Evolutionary conservation across 805 yeast species (phyloP), one percentile per base, ranked within the genome.

Genomic region (Hanseniaspora mollemarum): DNA sequence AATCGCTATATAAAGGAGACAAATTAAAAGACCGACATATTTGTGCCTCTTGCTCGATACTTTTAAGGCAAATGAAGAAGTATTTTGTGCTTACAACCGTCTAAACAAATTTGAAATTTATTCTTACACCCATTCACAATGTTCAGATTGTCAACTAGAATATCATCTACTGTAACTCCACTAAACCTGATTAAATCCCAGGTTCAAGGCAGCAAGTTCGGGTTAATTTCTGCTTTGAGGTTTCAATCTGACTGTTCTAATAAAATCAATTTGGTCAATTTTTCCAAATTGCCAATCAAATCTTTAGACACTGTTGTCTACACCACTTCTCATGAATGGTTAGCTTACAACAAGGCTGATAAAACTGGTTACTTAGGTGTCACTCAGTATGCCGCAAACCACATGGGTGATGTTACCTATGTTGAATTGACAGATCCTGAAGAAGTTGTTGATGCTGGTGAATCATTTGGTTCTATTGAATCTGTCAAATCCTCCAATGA

Each of bases 311-410:
- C 19, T 24, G 41, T 51, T 54, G 79, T 76, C 67, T 88, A 77
- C 74, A 86, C 97, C 10, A 68, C 72, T 49, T 95, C 92, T 62
- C 98, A 90, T 71, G 98, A 90, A 71, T 90, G 96, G 96, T 68
- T 92, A 52, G 88, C 95, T 3, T 73, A 79, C 51, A 94, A 84
- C 64, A 76, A 77, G 25, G 95, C 88, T 67, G 85, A 85, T 54
- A 48, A 48, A 13, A 72, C 80, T 39, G 83, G 90, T 1, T 87
- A 81, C 60, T 72, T 90, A n/a, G 98, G 98, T 28, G 87, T 92
- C 67, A 87, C 98, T 53, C 78, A 77, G 60, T 88, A 92, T 64
- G 98, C 98, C 18, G 82, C 96, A 21, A 95, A 87, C 61, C 94
- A 97, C 7, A 76, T 92, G 54, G 98, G 98, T 41, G 98, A 92